Conservation (phyloP, 208 protist species). For the Porcisia hertigi region DNA sequence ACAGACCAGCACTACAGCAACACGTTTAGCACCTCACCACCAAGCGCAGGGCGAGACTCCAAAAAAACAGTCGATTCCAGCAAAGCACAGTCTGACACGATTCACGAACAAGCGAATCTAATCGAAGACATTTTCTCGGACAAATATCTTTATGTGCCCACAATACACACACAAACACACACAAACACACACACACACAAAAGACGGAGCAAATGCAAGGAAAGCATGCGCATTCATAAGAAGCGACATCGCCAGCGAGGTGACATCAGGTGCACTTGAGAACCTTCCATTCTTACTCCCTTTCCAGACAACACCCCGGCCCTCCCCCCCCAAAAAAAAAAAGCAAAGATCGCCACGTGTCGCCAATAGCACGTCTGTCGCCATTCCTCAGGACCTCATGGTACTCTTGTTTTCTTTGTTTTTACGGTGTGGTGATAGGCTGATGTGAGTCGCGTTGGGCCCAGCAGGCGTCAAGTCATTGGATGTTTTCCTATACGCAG, state of each 20-base stretch:
- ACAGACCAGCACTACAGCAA: not conserved
- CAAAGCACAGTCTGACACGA: not conserved
- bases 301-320: too few species aligned
- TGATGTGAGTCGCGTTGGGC: constrained; percentile 16
- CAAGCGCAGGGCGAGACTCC: not conserved
- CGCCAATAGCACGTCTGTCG: not conserved
- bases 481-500: not conserved
- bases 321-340: too few species aligned
- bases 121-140: not conserved
- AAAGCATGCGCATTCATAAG: not conserved
- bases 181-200: not conserved
- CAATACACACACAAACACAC: not conserved
- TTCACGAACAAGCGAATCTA: not conserved
- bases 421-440: constrained; percentile 34
- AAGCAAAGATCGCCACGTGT: not conserved
- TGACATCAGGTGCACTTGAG: not conserved
- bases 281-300: not conserved
- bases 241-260: not conserved
- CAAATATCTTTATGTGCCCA: not conserved
- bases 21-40: not conserved
- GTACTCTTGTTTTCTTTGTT: constrained; percentile 34
- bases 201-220: not conserved
- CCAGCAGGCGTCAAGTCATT: not conserved
- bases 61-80: not conserved
- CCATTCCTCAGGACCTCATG: constrained; percentile 1